Evolutionary conservation across 805 yeast genomes (phyloP).

Genomic region (Candida odintsovae): DNA sequence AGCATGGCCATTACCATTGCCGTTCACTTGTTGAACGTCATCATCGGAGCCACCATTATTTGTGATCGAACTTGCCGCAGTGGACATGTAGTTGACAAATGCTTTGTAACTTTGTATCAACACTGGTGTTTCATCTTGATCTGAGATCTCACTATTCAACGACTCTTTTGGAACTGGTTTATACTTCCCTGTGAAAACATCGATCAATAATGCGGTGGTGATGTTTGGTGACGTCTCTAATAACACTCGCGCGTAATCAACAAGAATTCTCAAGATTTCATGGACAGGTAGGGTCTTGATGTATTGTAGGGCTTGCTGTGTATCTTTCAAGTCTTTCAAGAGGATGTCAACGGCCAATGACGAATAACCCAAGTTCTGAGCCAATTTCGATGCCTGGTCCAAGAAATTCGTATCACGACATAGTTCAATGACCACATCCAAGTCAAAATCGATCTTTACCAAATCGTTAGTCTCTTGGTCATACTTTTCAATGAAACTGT

Average conservation of each 20-base stretch:
- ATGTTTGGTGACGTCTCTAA: slow-evolving; percentile 69
- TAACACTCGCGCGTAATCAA: slow-evolving; percentile 58
- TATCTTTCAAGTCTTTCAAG: slow-evolving; percentile 57
- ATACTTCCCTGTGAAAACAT: slow-evolving; percentile 84
- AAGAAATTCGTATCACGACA: slow-evolving; percentile 69
- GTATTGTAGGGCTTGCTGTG: slow-evolving; percentile 54
- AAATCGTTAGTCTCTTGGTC: slow-evolving; percentile 27
- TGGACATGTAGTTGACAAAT: slow-evolving; percentile 49
- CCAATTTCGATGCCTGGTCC: slow-evolving; percentile 61
- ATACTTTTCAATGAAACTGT: slow-evolving; percentile 45
- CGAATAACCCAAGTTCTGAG: slow-evolving; percentile 68
- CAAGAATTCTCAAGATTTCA: slow-evolving; percentile 68
- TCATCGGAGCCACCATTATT: slow-evolving; percentile 8
- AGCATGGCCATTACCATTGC: slow-evolving; percentile 1
- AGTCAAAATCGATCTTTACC: slow-evolving; percentile 48
- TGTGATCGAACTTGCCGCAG: slow-evolving; percentile 22
- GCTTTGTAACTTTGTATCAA: slow-evolving; percentile 49
- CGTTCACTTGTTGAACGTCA: slow-evolving; percentile 11
- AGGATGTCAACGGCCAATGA: slow-evolving; percentile 71
- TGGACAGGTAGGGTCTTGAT: slow-evolving; percentile 66
- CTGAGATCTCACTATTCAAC: slow-evolving; percentile 13
- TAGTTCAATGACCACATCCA: slow-evolving; percentile 58
- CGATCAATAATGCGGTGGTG: slow-evolving; percentile 76
- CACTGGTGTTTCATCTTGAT: slow-evolving; percentile 17
- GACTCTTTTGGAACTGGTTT: slow-evolving; percentile 32